These are phyloP conservation scores for carrot (Daucus carota) DNA, from an alignment of 129 eudicot genomes.

Conservation along the genomic window DNA sequence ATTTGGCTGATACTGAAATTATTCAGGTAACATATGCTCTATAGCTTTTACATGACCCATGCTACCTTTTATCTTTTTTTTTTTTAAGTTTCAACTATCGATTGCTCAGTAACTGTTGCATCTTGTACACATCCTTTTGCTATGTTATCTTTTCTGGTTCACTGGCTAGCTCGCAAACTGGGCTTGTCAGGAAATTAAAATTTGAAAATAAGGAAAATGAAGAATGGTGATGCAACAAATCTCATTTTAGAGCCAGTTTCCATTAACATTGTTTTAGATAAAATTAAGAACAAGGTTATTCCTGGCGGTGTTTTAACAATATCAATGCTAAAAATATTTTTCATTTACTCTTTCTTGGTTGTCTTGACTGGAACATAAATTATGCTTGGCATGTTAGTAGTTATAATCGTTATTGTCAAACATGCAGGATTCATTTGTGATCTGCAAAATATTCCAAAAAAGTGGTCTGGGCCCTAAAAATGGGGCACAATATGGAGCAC, in stretches of 20 bases:
- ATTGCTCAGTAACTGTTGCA: neutral
- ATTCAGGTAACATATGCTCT: neutral
- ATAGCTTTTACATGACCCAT: neutral
- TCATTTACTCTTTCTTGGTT: neutral
- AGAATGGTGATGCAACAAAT: neutral
- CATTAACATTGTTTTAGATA: neutral
- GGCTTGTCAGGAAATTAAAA: neutral
- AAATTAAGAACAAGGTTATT: neutral
- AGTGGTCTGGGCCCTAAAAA: slow-evolving; percentile 66
- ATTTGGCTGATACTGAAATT: slow-evolving; percentile 54
- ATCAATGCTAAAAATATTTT: neutral
- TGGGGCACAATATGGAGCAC: slow-evolving; percentile 83
- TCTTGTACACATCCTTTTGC: neutral
- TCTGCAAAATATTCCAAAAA: slow-evolving; percentile 58
- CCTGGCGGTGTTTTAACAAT: neutral
- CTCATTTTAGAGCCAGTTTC: neutral
- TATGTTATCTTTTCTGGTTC: neutral
- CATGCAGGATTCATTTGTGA: slow-evolving; percentile 52
- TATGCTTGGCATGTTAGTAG: neutral
- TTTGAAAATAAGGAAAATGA: neutral
- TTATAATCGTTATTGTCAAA: neutral
- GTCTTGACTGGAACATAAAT: neutral
- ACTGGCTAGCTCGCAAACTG: neutral
- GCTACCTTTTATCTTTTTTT: too few species aligned
- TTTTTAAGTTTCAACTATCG: neutral